Evolutionary conservation across 768 basidiomycete species (phyloP).

Genomic region (Amyloporia xantha): DNA sequence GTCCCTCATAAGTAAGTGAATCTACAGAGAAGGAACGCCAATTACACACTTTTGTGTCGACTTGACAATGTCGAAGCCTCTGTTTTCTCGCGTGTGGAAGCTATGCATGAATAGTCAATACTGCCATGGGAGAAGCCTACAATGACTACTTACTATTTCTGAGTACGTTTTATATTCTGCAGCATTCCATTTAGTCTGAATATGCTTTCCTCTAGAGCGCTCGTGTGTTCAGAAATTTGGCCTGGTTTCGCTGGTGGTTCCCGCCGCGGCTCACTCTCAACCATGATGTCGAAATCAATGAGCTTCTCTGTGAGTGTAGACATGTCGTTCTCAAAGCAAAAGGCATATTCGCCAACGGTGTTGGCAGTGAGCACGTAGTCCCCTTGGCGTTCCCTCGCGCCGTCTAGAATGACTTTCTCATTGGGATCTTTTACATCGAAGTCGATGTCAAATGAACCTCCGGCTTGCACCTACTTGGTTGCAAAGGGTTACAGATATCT

Average conservation of each 20-base stretch:
- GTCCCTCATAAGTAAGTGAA: too few species aligned
- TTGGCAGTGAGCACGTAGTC: constrained; percentile 98
- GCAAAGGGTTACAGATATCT: too few species aligned
- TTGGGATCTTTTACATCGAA: constrained; percentile 89
- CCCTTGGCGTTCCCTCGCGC: constrained; percentile 84
- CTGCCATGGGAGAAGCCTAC: not conserved
- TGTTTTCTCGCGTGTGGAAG: constrained; percentile 90
- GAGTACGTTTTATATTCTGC: constrained; percentile 84
- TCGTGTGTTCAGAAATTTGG: constrained; percentile 89
- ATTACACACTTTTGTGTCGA: constrained; percentile 73
- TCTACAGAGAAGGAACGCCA: not conserved
- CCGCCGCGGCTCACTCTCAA: constrained; percentile 91
- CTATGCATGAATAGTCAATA: constrained; percentile 31
- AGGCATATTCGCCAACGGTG: constrained; percentile 82
- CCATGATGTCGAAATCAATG: constrained; percentile 96
- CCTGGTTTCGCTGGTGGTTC: constrained; percentile 84
- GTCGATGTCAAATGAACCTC: constrained; percentile 94
- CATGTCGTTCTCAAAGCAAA: constrained; percentile 99
- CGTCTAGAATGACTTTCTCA: constrained; percentile 83
- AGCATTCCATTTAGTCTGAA: constrained; percentile 86
- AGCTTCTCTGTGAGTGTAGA: constrained; percentile 91
- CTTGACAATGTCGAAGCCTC: constrained; percentile 89
- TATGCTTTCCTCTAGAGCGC: constrained; percentile 89
- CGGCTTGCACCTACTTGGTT: constrained; percentile 76
- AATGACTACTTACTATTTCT: constrained; percentile 71